Evolutionary conservation across 202 grass and related monocot genomes (phyloP), one percentile per base, ranked within the genome.

Genomic region (Eragrostis tef): DNA sequence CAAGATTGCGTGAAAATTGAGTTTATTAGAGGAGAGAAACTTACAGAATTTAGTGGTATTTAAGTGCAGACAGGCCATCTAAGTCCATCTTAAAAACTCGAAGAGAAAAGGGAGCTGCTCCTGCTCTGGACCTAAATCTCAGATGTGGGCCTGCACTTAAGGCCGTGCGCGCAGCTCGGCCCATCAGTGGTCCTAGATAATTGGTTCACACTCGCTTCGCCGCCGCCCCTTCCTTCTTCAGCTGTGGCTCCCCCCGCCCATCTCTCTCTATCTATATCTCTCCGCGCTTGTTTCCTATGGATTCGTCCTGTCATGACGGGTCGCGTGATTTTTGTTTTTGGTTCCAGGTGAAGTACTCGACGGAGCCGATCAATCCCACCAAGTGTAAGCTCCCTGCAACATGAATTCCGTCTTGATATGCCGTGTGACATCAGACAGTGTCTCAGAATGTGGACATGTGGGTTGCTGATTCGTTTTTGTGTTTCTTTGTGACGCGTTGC

Each of bases 281-380:
- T 9, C 21, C 6, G 1, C 51, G 1, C 10, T 4, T 5, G 2
- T 36, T 4, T 6, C 24, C 10, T 20, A 7, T 68, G 53, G 24
- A 57, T 15, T 11, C 34, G 0, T 19, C 67, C 15, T 48, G 26
- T 67, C 31, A 69, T 64, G 46, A 80, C 52, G 75, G 17, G 11
- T 78, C 36, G 16, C 48, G 15, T 41, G 65, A 77, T 52, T 50
- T 19, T 29, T 58, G 22, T 39, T 76, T 42, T 68, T 73, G 14
- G 11, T 66, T 71, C 4, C 75, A 92, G 90, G 90, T 89, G 80
- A 89, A 81, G 80, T 92, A 92, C 76, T 92, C 90, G 50, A 80
- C 43, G 83, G 90, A 92, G 17, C 83, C 90, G 19, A 1, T 46
- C 11, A 92, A 92, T 71, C 84, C 90, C 22, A 92, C 90, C 75